Evolutionary conservation across 2,329 filamentous ascomycete species (phyloP).

Genomic region (Mycosphaerella sp.): DNA sequence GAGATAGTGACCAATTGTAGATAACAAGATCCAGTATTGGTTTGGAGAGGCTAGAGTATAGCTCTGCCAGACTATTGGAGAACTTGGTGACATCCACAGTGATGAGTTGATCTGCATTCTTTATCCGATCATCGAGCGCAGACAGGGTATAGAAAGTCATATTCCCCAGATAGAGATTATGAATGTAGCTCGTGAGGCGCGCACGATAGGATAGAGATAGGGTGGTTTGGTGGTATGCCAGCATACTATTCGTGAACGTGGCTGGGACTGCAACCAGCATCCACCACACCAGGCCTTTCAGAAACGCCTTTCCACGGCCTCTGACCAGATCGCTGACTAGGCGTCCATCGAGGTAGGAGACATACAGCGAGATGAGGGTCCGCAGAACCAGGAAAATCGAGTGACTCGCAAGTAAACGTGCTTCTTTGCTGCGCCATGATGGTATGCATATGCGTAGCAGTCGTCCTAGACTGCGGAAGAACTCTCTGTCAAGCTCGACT

Average conservation of each 20-base stretch:
- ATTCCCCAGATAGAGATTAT: slow-evolving; percentile 92
- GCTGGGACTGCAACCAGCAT: slow-evolving; percentile 95
- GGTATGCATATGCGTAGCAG: slow-evolving; percentile 84
- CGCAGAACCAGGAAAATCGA: slow-evolving; percentile 86
- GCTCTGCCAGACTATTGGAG: slow-evolving; percentile 85
- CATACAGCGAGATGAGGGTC: slow-evolving; percentile 84
- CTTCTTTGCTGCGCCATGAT: slow-evolving; percentile 81
- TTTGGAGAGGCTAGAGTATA: slow-evolving; percentile 96
- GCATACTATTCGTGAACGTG: slow-evolving; percentile 95
- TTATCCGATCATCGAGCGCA: slow-evolving; percentile 92
- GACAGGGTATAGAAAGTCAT: slow-evolving; percentile 98
- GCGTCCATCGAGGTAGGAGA: slow-evolving; percentile 89
- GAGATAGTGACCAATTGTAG: slow-evolving; percentile 89
- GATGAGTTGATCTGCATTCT: slow-evolving; percentile 96
- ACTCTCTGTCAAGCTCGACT: slow-evolving; percentile 87
- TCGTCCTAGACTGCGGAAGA: slow-evolving; percentile 68
- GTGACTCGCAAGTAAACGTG: slow-evolving; percentile 79
- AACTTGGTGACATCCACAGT: slow-evolving; percentile 96
- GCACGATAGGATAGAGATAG: slow-evolving; percentile 89
- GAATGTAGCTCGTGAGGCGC: slow-evolving; percentile 86
- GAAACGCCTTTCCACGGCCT: slow-evolving; percentile 83
- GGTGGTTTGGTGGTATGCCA: slow-evolving; percentile 95
- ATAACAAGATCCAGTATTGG: slow-evolving; percentile 92
- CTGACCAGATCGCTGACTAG: slow-evolving; percentile 89
- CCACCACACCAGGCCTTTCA: slow-evolving; percentile 91